Evolutionary conservation across 768 basidiomycete genomes (phyloP), one percentile per base, ranked within the genome.

Genomic region (Rhizopogon roseolus): DNA sequence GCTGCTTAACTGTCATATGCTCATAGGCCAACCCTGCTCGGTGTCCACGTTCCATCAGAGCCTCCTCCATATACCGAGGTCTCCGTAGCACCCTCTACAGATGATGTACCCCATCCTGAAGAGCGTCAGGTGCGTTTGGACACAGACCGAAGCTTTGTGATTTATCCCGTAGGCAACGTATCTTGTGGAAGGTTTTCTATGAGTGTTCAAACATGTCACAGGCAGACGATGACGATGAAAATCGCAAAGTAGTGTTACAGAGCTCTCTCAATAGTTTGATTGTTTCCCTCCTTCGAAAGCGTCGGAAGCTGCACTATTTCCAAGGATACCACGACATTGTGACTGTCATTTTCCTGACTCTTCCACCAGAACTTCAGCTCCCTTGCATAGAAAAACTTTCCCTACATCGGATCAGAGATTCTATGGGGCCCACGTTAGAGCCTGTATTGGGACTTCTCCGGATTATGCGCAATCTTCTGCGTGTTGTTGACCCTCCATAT

Each of bases 311-410:
- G 49, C 81, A 79, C 64, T 98, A 97, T 68, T 96, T 95, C 60
- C 66, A 95, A 85, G 94, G 94, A 42, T 96, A 90, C 69, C 94
- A 97, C 64, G 94, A 97, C 63, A 92, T 98, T 41, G 76, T 92
- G 19, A 88, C 91, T 0, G 92, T 97, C 11, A 56, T 97, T 4
- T 85, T 84, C 60, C 75, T 93, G 32, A 91, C 89, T 0, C 71
- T 93, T 5, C 87, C 88, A 2, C 67, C 66, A 25, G 80, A 83
- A 41, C 60, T 82, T 22, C 86, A 80, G 41, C 66, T 85, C 0
- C 66, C 70, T 3, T 84, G 81, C 45, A 76, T 76, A 6, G 90
- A 93, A 71, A 84, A 88, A 60, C 60, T 93, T 34, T 91, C 88
- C 62, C 67, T 93, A 34, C 83, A 90, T 46, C 67, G 66, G 17